A percentile compares a stretch with the other conserved stretches of the same genome.
These are phyloP conservation scores for Phytophthora uliginosa DNA, from an alignment of 352 stramenopile species.

Conservation along the genomic window DNA sequence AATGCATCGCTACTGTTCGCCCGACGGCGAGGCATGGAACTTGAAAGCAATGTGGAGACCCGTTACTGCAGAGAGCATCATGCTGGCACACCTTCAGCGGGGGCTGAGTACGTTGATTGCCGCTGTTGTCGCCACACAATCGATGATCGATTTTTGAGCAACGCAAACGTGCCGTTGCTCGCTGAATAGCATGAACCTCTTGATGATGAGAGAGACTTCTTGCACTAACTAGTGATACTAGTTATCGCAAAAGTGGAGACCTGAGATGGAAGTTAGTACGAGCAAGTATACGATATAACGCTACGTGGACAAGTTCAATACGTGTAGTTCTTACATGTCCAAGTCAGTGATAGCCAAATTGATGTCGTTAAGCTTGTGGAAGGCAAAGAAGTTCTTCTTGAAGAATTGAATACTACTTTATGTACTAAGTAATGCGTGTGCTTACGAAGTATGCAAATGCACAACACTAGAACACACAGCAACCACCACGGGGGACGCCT, in stretches of 20 bases:
- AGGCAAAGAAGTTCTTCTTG: not conserved
- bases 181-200: constrained; percentile 12
- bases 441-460: not conserved
- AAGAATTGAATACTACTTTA: not conserved
- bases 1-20: constrained; percentile 16
- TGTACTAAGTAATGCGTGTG: too few species aligned
- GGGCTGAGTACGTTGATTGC: constrained; percentile 30
- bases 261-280: not conserved
- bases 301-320: not conserved
- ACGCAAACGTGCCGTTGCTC: constrained; percentile 30
- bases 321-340: constrained; percentile 37
- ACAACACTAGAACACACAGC: not conserved
- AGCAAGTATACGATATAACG: not conserved
- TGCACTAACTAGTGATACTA: not conserved
- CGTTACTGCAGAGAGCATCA: constrained; percentile 24
- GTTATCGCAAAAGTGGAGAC: not conserved
- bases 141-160: constrained; percentile 16
- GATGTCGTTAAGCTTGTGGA: too few species aligned
- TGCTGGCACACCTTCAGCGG: not conserved
- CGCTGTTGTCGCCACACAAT: constrained; percentile 13
- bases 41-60: constrained; percentile 12
- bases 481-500: not conserved
- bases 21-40: constrained; percentile 7
- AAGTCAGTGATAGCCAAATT: constrained; percentile 29
- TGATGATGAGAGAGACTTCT: not conserved